phyloP scores from a whole-genome alignment of 768 basidiomycete species.

The Sporobolomyces roseus region DNA sequence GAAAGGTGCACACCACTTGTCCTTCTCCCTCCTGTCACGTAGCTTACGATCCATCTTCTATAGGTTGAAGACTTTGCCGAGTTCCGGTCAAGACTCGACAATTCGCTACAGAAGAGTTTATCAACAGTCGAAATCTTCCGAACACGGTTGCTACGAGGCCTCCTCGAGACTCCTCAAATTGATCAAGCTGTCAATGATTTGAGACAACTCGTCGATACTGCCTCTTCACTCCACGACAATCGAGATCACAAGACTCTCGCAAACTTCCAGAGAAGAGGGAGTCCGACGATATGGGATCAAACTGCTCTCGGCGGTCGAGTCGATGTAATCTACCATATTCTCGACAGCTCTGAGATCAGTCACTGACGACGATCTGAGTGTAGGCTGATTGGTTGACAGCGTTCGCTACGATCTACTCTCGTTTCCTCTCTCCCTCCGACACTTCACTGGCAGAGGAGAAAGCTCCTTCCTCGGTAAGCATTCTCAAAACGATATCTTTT shows the following conservation, averaged over 20 bases:
- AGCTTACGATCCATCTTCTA: not conserved
- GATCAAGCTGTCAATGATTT: constrained; percentile 76
- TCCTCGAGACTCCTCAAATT: constrained; percentile 61
- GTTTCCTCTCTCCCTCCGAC: constrained; percentile 52
- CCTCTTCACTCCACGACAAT: constrained; percentile 59
- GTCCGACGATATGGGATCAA: constrained; percentile 61
- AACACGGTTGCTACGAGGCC: constrained; percentile 74
- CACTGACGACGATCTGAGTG: not conserved
- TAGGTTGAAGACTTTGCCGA: constrained; percentile 78
- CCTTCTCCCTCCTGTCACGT: constrained; percentile 6
- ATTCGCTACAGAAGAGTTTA: constrained; percentile 63
- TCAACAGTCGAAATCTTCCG: constrained; percentile 73
- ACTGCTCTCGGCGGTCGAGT: constrained; percentile 62
- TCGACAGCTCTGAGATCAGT: not conserved
- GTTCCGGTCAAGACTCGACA: constrained; percentile 75
- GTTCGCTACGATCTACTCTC: constrained; percentile 73
- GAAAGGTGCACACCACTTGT: constrained; percentile 57
- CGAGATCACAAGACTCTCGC: constrained; percentile 75
- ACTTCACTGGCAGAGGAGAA: constrained; percentile 53
- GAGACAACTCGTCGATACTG: constrained; percentile 2
- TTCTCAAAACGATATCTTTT: too few species aligned
- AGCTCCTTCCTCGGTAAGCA: not conserved
- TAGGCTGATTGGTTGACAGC: constrained; percentile 69
- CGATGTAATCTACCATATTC: constrained; percentile 49
- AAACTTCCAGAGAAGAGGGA: constrained; percentile 65